Conservation (phyloP, 192 early-diverging fungal species). For the Backusella morwellensis region DNA sequence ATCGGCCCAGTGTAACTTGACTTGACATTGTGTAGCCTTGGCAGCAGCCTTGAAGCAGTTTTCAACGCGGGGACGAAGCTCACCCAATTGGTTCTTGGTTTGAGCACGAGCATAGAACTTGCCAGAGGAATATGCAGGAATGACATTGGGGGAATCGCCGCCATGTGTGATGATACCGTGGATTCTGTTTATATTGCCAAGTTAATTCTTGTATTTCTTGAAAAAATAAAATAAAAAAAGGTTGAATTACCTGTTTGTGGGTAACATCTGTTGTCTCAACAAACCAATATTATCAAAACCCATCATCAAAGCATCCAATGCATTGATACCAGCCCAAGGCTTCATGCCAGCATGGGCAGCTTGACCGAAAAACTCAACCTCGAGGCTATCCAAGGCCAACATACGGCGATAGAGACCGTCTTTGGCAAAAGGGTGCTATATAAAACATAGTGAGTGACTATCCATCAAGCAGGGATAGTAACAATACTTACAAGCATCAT, state of each 20-base stretch:
- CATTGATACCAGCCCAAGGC: conserved; percentile 62
- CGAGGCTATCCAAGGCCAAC: conserved; percentile 38
- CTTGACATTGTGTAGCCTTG: conserved; percentile 51
- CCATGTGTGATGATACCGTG: conserved; percentile 6
- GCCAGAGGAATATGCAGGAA: conserved; percentile 49
- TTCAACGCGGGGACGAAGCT: conserved; percentile 39
- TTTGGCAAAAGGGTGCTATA: conserved; percentile 34
- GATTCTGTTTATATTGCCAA: neutral
- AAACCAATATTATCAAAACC: conserved; percentile 49
- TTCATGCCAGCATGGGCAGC: conserved; percentile 55
- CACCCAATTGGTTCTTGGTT: conserved; percentile 40
- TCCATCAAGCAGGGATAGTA: neutral
- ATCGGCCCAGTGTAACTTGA: conserved; percentile 40
- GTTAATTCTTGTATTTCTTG: neutral
- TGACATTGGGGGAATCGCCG: conserved; percentile 42
- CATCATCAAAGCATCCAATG: conserved; percentile 56
- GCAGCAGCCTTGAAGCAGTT: conserved; percentile 56
- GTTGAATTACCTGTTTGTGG: conserved; percentile 30
- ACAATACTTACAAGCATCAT: conserved; percentile 60
- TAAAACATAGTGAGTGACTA: neutral
- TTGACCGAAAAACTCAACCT: conserved; percentile 54
- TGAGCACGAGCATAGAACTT: conserved; percentile 50
- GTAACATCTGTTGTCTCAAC: conserved; percentile 55
- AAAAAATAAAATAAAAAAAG: neutral
- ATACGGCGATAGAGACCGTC: conserved; percentile 34